Conservation (phyloP, 2,329 filamentous ascomycete species). For the Botrytis pseudocinerea region DNA sequence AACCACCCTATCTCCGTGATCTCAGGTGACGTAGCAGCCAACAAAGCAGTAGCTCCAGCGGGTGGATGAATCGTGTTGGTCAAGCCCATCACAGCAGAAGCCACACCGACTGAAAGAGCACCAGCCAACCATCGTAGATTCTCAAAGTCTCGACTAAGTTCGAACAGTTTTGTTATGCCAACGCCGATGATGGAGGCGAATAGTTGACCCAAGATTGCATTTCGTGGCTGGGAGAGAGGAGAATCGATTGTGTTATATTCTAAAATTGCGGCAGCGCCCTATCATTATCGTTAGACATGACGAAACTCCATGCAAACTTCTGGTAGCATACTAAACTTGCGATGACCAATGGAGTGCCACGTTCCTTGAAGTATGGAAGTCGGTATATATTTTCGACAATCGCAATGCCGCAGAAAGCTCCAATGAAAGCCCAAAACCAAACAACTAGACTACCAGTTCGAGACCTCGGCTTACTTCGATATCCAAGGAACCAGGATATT, state of each 20-base stretch:
- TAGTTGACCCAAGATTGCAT: conserved; percentile 66
- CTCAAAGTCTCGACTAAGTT: conserved; percentile 48
- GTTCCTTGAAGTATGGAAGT: conserved; percentile 52
- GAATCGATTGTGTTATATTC: conserved; percentile 72
- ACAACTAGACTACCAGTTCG: conserved; percentile 58
- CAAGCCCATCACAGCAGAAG: conserved; percentile 65
- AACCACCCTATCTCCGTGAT: conserved; percentile 66
- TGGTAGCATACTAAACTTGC: conserved; percentile 66
- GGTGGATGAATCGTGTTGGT: conserved; percentile 75
- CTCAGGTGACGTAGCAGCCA: conserved; percentile 61
- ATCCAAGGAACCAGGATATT: conserved; percentile 68
- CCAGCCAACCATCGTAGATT: conserved; percentile 64
- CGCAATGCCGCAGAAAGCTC: conserved; percentile 61
- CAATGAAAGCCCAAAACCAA: conserved; percentile 64
- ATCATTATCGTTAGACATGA: conserved; percentile 14
- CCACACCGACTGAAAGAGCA: conserved; percentile 62
- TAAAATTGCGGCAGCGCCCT: conserved; percentile 72
- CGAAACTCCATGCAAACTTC: background rate
- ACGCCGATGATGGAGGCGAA: conserved; percentile 63
- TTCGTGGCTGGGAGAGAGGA: conserved; percentile 72
- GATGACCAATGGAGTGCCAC: conserved; percentile 61
- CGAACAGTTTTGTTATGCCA: conserved; percentile 64
- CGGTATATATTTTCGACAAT: conserved; percentile 59
- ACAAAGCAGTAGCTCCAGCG: conserved; percentile 70
- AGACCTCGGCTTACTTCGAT: conserved; percentile 47